A percentile compares a stretch with the other conserved stretches of the same genome.
Conservation (phyloP, 768 basidiomycete genomes). For the Suillus plorans region DNA sequence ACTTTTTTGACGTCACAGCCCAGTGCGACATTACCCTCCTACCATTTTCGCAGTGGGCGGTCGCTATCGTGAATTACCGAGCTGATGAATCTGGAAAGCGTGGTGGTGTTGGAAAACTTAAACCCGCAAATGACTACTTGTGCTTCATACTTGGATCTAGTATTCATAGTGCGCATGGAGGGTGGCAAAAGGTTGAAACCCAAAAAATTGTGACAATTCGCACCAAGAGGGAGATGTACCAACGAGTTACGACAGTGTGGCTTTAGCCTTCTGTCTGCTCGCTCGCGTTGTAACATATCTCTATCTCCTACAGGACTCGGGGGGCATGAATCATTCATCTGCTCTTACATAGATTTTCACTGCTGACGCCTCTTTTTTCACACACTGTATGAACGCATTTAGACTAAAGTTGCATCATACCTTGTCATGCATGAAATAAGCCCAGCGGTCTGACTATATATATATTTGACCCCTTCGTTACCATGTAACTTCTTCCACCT, state of each 20-base stretch:
- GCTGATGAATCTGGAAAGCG: constrained; percentile 17
- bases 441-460: not conserved
- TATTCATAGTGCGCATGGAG: constrained; percentile 18
- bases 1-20: constrained; percentile 16
- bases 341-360: not conserved
- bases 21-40: constrained; percentile 19
- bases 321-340: not conserved
- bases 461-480: not conserved
- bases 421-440: not conserved
- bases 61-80: constrained; percentile 24
- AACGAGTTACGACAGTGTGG: constrained; percentile 15
- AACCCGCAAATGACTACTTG: constrained; percentile 15
- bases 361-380: not conserved
- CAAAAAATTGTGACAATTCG: constrained; percentile 17
- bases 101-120: constrained; percentile 15
- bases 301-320: not conserved
- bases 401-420: not conserved
- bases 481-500: not conserved
- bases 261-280: constrained; percentile 7
- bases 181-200: constrained; percentile 23
- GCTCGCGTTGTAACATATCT: not conserved
- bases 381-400: not conserved
- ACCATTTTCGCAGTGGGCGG: constrained; percentile 23
- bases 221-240: constrained; percentile 18
- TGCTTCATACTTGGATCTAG: constrained; percentile 23